A percentile compares a stretch with the other conserved stretches of the same genome.
These are phyloP conservation scores for Epichloe brachyelytri DNA, from an alignment of 2,329 filamentous ascomycete species.

Conservation along the genomic window DNA sequence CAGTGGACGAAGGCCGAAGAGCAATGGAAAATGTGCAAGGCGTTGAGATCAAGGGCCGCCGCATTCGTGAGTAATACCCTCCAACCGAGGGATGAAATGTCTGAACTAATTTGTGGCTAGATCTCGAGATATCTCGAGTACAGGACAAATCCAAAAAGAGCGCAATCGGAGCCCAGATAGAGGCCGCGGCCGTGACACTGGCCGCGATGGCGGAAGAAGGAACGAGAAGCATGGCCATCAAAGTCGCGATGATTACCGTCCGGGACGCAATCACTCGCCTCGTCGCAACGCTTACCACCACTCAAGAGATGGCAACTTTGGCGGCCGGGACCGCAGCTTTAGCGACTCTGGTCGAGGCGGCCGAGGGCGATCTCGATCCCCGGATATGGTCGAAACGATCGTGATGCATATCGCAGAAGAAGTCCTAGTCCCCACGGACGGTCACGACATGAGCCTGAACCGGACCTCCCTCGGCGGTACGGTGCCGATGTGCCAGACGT, in stretches of 20 bases:
- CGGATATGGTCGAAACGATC: constrained; percentile 27
- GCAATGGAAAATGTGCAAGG: constrained; percentile 73
- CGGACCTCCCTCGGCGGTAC: constrained; percentile 58
- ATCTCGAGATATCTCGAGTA: constrained; percentile 79
- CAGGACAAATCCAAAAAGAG: constrained; percentile 63
- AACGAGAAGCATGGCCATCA: constrained; percentile 35
- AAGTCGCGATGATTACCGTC: constrained; percentile 51
- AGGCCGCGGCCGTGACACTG: constrained; percentile 32
- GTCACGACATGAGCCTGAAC: constrained; percentile 37
- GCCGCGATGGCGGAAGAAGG: constrained; percentile 30
- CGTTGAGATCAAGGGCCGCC: constrained; percentile 70
- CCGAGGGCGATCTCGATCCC: constrained; percentile 58
- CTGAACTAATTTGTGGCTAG: constrained; percentile 27
- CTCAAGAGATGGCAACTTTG: constrained; percentile 42
- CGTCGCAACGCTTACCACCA: constrained; percentile 44
- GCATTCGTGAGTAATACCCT: constrained; percentile 62
- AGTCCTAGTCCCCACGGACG: constrained; percentile 53
- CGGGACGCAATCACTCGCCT: constrained; percentile 46
- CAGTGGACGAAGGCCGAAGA: constrained; percentile 56
- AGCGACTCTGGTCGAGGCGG: constrained; percentile 27
- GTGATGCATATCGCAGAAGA: constrained; percentile 48
- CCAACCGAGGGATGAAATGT: background rate
- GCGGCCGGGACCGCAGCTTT: constrained; percentile 35
- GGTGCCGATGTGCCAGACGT: constrained; percentile 75
- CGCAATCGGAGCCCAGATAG: constrained; percentile 48